phyloP scores from a whole-genome alignment of 257 asterid genomes.

The Nicotiana undulata region DNA sequence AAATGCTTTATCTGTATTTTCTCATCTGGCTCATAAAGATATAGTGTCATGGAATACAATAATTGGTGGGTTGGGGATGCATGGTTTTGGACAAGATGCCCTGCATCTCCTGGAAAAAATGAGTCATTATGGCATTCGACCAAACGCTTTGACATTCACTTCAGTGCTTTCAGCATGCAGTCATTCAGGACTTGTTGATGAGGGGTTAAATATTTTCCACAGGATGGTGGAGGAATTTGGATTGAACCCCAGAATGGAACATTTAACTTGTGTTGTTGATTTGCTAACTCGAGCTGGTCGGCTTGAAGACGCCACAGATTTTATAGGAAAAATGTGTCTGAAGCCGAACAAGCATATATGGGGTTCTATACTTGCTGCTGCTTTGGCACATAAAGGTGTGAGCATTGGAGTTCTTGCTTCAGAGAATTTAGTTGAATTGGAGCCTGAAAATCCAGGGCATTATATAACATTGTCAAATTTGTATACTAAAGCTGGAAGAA shows the following conservation, averaged over 20 bases:
- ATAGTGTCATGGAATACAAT: conserved; percentile 42
- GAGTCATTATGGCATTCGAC: conserved; percentile 20
- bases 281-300: conserved; percentile 38
- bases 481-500: conserved; percentile 32
- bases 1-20: conserved; percentile 22
- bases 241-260: conserved; percentile 25
- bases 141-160: conserved; percentile 30
- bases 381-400: conserved; percentile 13
- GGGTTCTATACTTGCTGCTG: conserved; percentile 35
- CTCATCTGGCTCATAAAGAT: conserved; percentile 23
- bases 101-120: conserved; percentile 24
- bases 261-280: conserved; percentile 33
- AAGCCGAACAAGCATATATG: conserved; percentile 28
- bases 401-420: conserved; percentile 29
- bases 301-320: conserved; percentile 31
- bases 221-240: conserved; percentile 21
- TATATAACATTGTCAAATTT: conserved; percentile 35
- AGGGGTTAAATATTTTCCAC: conserved; percentile 24
- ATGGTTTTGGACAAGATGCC: conserved; percentile 32
- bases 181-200: conserved; percentile 35
- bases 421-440: conserved; percentile 26
- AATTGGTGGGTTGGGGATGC: conserved; percentile 37
- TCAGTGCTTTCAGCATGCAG: conserved; percentile 39
- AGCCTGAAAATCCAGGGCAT: conserved; percentile 41
- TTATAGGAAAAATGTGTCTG: conserved; percentile 20